A percentile compares a stretch with the other conserved stretches of the same genome.
These are phyloP conservation scores for Byssothecium circinans DNA, from an alignment of 2,329 filamentous ascomycete species.

Conservation along the genomic window DNA sequence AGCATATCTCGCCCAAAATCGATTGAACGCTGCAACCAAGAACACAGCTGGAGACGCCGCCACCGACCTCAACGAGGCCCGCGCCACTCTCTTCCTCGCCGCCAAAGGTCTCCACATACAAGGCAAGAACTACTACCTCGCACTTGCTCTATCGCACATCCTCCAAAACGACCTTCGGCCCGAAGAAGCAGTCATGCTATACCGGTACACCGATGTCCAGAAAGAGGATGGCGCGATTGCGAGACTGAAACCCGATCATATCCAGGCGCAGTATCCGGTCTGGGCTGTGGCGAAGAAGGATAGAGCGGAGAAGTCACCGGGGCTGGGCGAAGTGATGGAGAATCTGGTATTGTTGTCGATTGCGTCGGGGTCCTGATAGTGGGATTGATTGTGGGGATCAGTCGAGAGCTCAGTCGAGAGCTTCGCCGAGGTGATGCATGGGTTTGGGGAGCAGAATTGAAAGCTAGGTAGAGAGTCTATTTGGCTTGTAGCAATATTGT, in stretches of 20 bases:
- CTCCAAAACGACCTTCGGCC: slow-evolving; percentile 1
- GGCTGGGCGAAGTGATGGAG: not conserved
- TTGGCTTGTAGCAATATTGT: too few species aligned
- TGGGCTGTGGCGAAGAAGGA: not conserved
- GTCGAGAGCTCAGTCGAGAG: too few species aligned
- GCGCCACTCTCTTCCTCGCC: slow-evolving; percentile 2
- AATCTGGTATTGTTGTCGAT: not conserved
- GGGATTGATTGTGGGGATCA: too few species aligned
- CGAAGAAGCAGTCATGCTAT: slow-evolving; percentile 1
- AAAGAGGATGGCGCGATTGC: not conserved
- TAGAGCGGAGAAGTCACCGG: not conserved
- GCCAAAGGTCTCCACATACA: slow-evolving; percentile 4
- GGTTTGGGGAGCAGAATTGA: too few species aligned
- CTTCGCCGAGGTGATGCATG: too few species aligned
- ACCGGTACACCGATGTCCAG: not conserved
- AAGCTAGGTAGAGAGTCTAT: too few species aligned
- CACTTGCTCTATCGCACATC: not conserved
- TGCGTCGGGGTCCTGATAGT: not conserved
- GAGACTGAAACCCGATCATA: not conserved
- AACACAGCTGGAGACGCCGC: not conserved
- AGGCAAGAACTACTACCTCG: slow-evolving; percentile 6
- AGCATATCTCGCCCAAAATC: not conserved
- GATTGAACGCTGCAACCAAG: not conserved
- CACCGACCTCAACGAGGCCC: not conserved
- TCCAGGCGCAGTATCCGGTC: not conserved